Evolutionary conservation across 1,284 basidiomycete genomes (phyloP).

Genomic region (Ustilago crameri): DNA sequence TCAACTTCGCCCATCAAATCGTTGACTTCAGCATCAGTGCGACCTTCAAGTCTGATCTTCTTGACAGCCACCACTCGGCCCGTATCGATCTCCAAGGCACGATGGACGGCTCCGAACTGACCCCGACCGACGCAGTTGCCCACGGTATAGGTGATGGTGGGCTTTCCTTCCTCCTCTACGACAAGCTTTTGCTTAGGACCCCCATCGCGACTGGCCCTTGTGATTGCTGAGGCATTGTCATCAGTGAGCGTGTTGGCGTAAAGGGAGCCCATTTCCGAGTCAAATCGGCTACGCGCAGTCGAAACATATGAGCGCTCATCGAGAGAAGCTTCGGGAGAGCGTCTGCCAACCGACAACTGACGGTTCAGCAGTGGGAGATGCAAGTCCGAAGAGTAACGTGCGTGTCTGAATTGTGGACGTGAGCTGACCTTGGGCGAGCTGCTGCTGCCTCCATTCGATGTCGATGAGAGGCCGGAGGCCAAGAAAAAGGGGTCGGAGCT

Average conservation of each 20-base stretch:
- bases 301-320: constrained; percentile 41
- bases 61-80: constrained; percentile 75
- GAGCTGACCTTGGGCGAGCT: constrained; percentile 36
- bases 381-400: constrained; percentile 61
- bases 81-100: constrained; percentile 82
- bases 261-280: constrained; percentile 58
- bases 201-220: constrained; percentile 39
- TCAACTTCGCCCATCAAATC: constrained; percentile 99
- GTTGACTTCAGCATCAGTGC: constrained; percentile 96
- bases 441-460: constrained; percentile 20
- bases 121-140: constrained; percentile 91
- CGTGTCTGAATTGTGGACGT: constrained; percentile 49
- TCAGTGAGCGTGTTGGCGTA: constrained; percentile 58
- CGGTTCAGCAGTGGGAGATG: constrained; percentile 40
- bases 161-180: constrained; percentile 82
- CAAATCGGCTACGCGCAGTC: constrained; percentile 48
- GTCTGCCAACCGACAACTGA: constrained; percentile 15
- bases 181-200: constrained; percentile 76
- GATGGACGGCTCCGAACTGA: constrained; percentile 94
- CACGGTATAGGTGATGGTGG: constrained; percentile 76
- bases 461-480: constrained; percentile 5
- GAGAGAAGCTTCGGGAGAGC: constrained; percentile 32
- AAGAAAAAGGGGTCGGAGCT: constrained; percentile 18
- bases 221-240: constrained; percentile 29
- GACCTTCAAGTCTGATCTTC: constrained; percentile 97